Evolutionary conservation across 306 rosid species (phyloP), one percentile per base, ranked within the genome.

Genomic region (Dryas drummondii): DNA sequence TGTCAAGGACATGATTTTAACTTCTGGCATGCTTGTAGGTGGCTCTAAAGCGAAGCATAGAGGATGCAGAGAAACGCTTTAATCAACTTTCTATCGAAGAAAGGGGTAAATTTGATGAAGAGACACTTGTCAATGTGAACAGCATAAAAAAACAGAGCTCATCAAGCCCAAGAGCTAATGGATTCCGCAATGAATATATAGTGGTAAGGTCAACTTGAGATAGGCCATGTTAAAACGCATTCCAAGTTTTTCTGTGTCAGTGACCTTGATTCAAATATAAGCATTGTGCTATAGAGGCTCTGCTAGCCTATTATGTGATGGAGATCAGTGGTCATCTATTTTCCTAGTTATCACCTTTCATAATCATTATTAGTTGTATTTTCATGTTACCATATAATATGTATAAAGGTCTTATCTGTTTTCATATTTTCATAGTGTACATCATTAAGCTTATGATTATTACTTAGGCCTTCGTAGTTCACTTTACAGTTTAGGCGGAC

Each of bases 81-180:
- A 92, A 94, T 84, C 94, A 90, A 86, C 91, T 92, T 86, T 94
- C 99, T 62, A 94, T 94, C 69, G 99, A 94, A 84, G 99, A 94
- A 71, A 87, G 97, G n/a, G 99, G 97, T 16, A 94, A 94, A 77
- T 94, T 94, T 79, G 97, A 94, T 74, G 99, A 94, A 78, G 99
- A 94, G 83, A 94, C 99, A 2, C 90, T 94, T 32, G 91, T 94
- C 77, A 94, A 94, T 78, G 99, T 94, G 50, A 94, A 92, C 82
- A 94, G 82, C 80, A 82, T 94, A 66, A 90, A 87, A 86, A 90
- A 82, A 86, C 91, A 88, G 84, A 91, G 96, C 82, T 80, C 97
- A 40, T 75, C 88, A 71, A 88, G 87, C 83, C 88, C 80, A 74
- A 89, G 93, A 81, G 77, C 93, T 22, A 90, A 77, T 82, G 97